These are phyloP conservation scores for Usnea hakonensis DNA, from an alignment of 495 filamentous ascomycete species.

Conservation along the genomic window DNA sequence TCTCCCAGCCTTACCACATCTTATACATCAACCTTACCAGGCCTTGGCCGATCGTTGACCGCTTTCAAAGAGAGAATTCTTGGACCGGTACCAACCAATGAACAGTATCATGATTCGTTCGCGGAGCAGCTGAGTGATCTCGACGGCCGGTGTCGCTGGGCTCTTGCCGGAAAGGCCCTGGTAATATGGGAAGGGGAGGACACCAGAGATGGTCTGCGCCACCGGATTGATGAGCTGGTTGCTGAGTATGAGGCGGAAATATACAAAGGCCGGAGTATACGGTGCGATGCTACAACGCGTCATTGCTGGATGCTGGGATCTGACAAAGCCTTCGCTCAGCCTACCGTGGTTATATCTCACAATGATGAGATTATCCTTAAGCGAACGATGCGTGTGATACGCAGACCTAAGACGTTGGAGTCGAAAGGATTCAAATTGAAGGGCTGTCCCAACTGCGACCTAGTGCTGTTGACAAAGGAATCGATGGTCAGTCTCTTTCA, in stretches of 20 bases:
- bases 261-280: not conserved
- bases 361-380: not conserved
- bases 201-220: not conserved
- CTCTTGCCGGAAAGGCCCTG: not conserved
- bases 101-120: not conserved
- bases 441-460: not conserved
- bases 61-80: not conserved
- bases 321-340: not conserved
- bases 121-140: not conserved
- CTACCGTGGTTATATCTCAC: slow-evolving; percentile 2
- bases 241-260: not conserved
- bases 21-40: not conserved
- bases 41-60: not conserved
- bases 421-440: not conserved
- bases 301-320: slow-evolving; percentile 7
- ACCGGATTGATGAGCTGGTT: not conserved
- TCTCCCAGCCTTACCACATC: not conserved
- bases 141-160: not conserved
- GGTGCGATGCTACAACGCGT: not conserved
- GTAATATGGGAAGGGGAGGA: not conserved
- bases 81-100: not conserved
- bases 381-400: slow-evolving; percentile 3
- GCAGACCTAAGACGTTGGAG: not conserved
- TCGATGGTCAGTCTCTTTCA: not conserved
- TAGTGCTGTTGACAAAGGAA: not conserved